Evolutionary conservation across 371 early-diverging fungal species (phyloP).

Genomic region (Synchytrium microbalum): DNA sequence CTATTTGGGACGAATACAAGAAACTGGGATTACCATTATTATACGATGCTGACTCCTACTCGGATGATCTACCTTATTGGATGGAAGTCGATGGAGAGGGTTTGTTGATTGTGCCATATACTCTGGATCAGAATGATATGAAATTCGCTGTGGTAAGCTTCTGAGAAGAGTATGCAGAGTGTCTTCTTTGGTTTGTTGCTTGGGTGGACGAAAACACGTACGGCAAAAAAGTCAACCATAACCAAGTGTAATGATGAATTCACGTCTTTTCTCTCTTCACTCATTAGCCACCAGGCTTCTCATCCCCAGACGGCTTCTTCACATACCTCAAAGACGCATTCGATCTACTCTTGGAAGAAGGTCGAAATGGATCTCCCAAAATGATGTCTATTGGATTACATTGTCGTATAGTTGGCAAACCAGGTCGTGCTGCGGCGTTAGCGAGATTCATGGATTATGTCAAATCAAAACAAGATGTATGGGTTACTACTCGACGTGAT

Average conservation of each 20-base stretch:
- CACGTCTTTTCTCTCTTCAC: background rate
- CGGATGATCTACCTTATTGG: conserved; percentile 43
- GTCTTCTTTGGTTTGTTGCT: conserved; percentile 4
- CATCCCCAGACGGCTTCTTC: conserved; percentile 34
- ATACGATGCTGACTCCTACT: conserved; percentile 43
- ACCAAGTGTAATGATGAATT: too few relatives aligned
- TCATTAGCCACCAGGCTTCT: conserved; percentile 35
- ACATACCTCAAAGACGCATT: conserved; percentile 37
- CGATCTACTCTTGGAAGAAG: conserved; percentile 36
- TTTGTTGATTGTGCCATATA: conserved; percentile 41
- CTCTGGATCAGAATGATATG: conserved; percentile 44
- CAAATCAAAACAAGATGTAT: conserved; percentile 23
- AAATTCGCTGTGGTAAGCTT: conserved; percentile 26
- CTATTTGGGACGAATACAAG: conserved; percentile 33
- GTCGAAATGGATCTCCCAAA: conserved; percentile 26
- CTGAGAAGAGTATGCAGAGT: too few relatives aligned
- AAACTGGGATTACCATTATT: conserved; percentile 24
- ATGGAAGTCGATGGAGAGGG: conserved; percentile 13
- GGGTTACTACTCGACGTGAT: conserved; percentile 41
- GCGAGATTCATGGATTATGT: conserved; percentile 38
- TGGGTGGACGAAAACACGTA: background rate
- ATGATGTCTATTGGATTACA: conserved; percentile 42
- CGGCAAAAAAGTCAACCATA: too few relatives aligned
- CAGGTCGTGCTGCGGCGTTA: conserved; percentile 37
- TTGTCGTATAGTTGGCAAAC: conserved; percentile 38